These are phyloP conservation scores for Hypoxylon rickii DNA, from an alignment of 495 filamentous ascomycete genomes.

Conservation along the genomic window DNA sequence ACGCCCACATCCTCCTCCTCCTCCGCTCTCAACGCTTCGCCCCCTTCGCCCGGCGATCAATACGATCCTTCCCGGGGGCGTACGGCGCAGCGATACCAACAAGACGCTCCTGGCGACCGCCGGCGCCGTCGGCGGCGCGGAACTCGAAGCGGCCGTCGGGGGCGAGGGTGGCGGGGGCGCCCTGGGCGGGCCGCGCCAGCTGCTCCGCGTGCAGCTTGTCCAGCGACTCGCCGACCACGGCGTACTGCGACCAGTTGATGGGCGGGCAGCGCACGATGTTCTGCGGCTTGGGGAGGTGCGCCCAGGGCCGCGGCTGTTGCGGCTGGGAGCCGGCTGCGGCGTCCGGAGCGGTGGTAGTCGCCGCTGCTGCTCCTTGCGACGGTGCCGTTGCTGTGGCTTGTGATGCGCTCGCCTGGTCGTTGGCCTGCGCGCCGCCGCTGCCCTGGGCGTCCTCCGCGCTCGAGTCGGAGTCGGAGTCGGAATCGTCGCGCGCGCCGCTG, in stretches of 20 bases:
- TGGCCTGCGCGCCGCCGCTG: background rate
- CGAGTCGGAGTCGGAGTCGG: slow-evolving; percentile 9
- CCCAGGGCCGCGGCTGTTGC: slow-evolving; percentile 33
- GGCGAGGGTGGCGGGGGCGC: slow-evolving; percentile 51
- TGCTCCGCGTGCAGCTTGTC: slow-evolving; percentile 86
- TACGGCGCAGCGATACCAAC: slow-evolving; percentile 75
- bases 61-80: slow-evolving; percentile 67
- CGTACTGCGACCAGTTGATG: slow-evolving; percentile 91
- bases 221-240: slow-evolving; percentile 75
- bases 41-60: slow-evolving; percentile 57
- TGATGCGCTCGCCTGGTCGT: slow-evolving; percentile 2
- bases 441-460: slow-evolving; percentile 1
- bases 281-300: slow-evolving; percentile 73
- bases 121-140: slow-evolving; percentile 44
- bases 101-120: slow-evolving; percentile 31
- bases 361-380: background rate
- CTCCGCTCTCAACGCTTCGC: slow-evolving; percentile 44
- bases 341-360: background rate
- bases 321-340: background rate
- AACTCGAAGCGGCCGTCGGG: slow-evolving; percentile 48
- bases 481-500: slow-evolving; percentile 32
- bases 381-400: slow-evolving; percentile 3
- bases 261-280: slow-evolving; percentile 81
- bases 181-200: slow-evolving; percentile 62
- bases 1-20: no score